Percentiles rank a stretch among this genome's conserved stretches.
phyloP scores from a whole-genome alignment of 1,284 basidiomycete species.

The Ustilago sp. region DNA sequence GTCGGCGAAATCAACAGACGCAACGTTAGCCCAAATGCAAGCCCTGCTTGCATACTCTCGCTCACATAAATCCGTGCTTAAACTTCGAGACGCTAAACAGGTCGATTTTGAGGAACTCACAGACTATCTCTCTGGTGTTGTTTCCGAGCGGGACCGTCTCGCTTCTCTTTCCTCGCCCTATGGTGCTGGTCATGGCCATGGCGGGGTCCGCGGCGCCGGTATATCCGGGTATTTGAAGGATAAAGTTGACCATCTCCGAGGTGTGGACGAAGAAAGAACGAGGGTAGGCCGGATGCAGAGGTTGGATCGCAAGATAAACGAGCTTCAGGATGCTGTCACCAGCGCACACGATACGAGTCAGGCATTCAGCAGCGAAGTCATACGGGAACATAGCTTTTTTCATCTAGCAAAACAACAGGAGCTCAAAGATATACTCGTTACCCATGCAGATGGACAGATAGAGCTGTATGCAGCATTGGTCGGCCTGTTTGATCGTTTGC shows the following conservation, averaged over 20 bases:
- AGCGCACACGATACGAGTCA: constrained; percentile 94
- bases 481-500: constrained; percentile 38
- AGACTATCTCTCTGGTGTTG: constrained; percentile 90
- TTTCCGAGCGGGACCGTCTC: constrained; percentile 89
- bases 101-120: constrained; percentile 98
- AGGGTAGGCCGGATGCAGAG: constrained; percentile 92
- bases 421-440: constrained; percentile 91
- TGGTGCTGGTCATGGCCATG: constrained; percentile 60
- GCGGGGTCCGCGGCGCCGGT: constrained; percentile 77
- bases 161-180: constrained; percentile 58
- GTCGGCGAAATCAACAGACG: constrained; percentile 70
- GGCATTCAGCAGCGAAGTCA: constrained; percentile 92
- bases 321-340: constrained; percentile 96
- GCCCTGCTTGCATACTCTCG: constrained; percentile 88
- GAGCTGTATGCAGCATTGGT: constrained; percentile 75
- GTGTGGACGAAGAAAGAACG: constrained; percentile 91
- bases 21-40: constrained; percentile 87
- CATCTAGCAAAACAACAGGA: constrained; percentile 90
- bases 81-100: constrained; percentile 96
- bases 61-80: constrained; percentile 89
- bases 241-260: constrained; percentile 87
- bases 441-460: constrained; percentile 91
- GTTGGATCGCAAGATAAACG: constrained; percentile 91
- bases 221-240: constrained; percentile 86
- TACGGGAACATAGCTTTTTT: constrained; percentile 89